Percentiles rank a stretch among this genome's conserved stretches.
phyloP scores from a whole-genome alignment of 208 protist genomes.

The Trypanosoma vivax region DNA sequence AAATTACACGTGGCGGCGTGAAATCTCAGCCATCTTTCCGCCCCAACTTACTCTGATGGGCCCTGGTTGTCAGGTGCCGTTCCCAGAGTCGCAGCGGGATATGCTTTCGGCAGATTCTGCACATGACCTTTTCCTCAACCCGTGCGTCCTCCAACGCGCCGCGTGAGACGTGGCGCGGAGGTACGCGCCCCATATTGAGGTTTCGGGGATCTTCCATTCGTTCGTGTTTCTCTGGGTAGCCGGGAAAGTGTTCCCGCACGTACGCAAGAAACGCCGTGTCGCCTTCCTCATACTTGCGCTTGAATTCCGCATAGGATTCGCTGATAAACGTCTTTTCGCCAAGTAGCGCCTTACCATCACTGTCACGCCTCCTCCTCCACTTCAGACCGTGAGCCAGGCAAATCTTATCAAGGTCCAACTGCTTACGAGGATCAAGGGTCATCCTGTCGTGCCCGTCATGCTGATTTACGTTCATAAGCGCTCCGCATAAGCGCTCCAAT shows the following conservation, averaged over 20 bases:
- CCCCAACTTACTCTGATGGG: slow-evolving; percentile 16
- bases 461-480: slow-evolving; percentile 77
- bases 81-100: slow-evolving; percentile 39
- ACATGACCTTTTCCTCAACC: slow-evolving; percentile 42
- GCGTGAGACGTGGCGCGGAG: slow-evolving; percentile 36
- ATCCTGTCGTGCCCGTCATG: slow-evolving; percentile 36
- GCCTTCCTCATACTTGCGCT: slow-evolving; percentile 29
- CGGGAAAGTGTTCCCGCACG: slow-evolving; percentile 50
- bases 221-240: slow-evolving; percentile 67
- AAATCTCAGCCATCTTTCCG: too few relatives aligned
- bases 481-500: slow-evolving; percentile 58
- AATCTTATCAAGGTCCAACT: slow-evolving; percentile 45
- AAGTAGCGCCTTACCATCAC: slow-evolving; percentile 28
- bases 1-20: too few relatives aligned
- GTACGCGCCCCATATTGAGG: slow-evolving; percentile 40
- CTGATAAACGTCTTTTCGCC: slow-evolving; percentile 58
- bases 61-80: slow-evolving; percentile 29
- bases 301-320: slow-evolving; percentile 53
- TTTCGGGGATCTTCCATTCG: slow-evolving; percentile 62
- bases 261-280: slow-evolving; percentile 36
- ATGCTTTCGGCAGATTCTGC: slow-evolving; percentile 54
- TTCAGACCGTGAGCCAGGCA: slow-evolving; percentile 36
- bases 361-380: slow-evolving; percentile 56
- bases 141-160: slow-evolving; percentile 6
- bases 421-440: slow-evolving; percentile 35